Conservation (phyloP, 345 rosid species). For the Dipteronia sinensis region DNA sequence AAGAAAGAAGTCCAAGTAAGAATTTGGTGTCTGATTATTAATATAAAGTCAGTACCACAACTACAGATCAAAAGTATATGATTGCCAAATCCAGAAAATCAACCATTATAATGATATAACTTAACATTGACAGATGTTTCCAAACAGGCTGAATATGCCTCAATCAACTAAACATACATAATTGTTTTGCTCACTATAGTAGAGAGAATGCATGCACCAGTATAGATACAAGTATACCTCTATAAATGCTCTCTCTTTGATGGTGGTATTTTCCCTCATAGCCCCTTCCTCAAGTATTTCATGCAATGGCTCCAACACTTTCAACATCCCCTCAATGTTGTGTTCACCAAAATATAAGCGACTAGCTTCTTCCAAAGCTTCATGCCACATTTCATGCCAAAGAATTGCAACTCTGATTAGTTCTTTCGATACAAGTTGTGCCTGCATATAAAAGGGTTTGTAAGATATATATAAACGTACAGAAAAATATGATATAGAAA, state of each 20-base stretch:
- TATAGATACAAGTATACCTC: conserved; percentile 46
- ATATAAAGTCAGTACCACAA: conserved; percentile 1
- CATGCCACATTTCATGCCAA: conserved; percentile 99
- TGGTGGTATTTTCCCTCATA: conserved; percentile 61
- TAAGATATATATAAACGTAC: conserved; percentile 15
- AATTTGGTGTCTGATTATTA: background rate
- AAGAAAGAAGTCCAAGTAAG: background rate
- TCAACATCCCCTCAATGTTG: conserved; percentile 95
- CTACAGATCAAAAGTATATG: background rate
- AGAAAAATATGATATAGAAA: background rate
- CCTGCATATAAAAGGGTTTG: conserved; percentile 47
- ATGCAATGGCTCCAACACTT: conserved; percentile 92
- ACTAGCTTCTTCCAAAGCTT: conserved; percentile 98
- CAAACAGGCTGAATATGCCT: background rate
- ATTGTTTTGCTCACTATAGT: background rate
- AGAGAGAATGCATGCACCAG: background rate
- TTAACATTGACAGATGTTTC: background rate
- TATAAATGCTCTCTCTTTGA: conserved; percentile 91
- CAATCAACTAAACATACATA: background rate
- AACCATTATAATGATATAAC: background rate
- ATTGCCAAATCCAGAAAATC: conserved; percentile 1
- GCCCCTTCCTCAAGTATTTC: conserved; percentile 92
- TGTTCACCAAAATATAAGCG: conserved; percentile 97
- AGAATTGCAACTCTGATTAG: conserved; percentile 96
- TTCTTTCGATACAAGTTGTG: conserved; percentile 92